Conservation (phyloP, 345 rosid genomes). For the Ceriops zippeliana region DNA sequence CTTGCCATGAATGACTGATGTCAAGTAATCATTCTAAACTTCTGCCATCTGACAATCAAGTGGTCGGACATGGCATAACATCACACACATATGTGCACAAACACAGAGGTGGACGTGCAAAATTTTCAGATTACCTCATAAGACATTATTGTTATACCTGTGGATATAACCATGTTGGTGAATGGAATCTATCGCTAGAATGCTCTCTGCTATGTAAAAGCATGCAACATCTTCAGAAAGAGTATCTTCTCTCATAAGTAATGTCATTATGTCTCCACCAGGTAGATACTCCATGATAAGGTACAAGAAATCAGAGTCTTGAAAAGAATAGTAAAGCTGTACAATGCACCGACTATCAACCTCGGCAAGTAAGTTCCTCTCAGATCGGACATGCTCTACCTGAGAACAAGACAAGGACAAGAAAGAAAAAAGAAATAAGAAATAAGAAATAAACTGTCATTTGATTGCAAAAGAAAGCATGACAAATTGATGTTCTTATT, state of each 20-base stretch:
- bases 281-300: constrained; percentile 98
- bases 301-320: constrained; percentile 92
- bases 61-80: background rate
- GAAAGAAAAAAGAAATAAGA: constrained; percentile 5
- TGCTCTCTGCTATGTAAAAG: constrained; percentile 50
- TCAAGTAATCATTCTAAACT: background rate
- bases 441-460: constrained; percentile 3
- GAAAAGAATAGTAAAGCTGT: constrained; percentile 90
- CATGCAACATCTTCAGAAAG: constrained; percentile 91
- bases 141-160: constrained; percentile 13
- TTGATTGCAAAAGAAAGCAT: constrained; percentile 2
- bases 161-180: constrained; percentile 18
- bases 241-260: constrained; percentile 94
- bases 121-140: no score
- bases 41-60: background rate
- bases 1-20: background rate
- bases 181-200: constrained; percentile 20
- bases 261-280: constrained; percentile 98
- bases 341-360: constrained; percentile 95
- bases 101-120: no score
- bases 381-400: constrained; percentile 99
- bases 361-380: constrained; percentile 95
- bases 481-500: background rate
- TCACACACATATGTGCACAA: no score
- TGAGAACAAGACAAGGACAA: constrained; percentile 24